Percentiles rank a stretch among this genome's conserved stretches.
Conservation (phyloP, 352 stramenopile genomes). For the Globisporangium camurandrum region DNA sequence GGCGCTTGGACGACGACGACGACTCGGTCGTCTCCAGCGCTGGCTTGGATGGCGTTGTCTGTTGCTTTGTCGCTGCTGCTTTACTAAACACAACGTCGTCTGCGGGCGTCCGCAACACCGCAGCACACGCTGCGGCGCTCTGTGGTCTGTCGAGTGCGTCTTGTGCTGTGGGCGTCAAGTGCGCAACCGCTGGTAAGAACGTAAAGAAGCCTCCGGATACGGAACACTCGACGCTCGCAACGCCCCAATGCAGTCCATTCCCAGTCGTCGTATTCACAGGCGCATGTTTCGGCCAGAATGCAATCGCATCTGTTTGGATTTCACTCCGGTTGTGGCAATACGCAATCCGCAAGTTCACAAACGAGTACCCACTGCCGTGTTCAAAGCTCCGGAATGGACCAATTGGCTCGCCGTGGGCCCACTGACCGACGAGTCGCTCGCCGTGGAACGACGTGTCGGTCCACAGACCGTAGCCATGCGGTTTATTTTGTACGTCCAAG, state of each 20-base stretch:
- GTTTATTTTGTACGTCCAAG: constrained; percentile 25
- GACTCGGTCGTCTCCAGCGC: constrained; percentile 1
- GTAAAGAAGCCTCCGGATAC: constrained; percentile 34
- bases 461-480: constrained; percentile 57
- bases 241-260: constrained; percentile 24
- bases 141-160: constrained; percentile 4
- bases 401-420: constrained; percentile 46
- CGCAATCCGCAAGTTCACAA: constrained; percentile 43
- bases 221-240: constrained; percentile 37
- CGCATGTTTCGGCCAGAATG: constrained; percentile 14
- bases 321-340: constrained; percentile 37
- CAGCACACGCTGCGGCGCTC: constrained; percentile 5
- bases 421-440: constrained; percentile 47
- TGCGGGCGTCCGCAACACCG: background rate
- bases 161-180: constrained; percentile 17
- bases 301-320: constrained; percentile 12
- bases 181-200: constrained; percentile 24
- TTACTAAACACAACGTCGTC: constrained; percentile 38
- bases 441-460: constrained; percentile 54
- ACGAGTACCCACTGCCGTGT: constrained; percentile 51
- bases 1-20: constrained; percentile 14
- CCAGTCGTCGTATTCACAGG: no score
- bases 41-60: background rate
- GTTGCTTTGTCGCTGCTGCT: constrained; percentile 8
- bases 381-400: constrained; percentile 52